phyloP scores from a whole-genome alignment of 169 alveolate species.

The Plasmodium malariae region DNA sequence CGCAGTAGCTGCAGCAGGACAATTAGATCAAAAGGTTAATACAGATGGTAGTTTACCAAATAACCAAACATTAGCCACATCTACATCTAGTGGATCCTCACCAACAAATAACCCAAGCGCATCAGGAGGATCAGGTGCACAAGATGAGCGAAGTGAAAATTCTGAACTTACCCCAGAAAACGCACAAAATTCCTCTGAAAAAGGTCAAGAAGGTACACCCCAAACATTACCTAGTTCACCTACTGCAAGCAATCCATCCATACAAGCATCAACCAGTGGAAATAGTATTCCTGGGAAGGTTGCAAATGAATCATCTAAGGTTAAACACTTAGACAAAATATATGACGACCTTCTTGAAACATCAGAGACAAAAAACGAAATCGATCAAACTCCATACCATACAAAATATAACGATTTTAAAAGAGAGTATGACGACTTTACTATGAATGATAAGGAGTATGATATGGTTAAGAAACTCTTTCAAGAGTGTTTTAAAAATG shows the following conservation, averaged over 20 bases:
- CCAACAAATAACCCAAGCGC: no score
- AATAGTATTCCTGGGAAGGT: background rate
- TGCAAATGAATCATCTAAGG: background rate
- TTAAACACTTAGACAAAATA: background rate
- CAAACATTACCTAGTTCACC: no score
- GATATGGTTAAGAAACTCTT: slow-evolving; percentile 2
- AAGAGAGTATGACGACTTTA: background rate
- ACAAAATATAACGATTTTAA: background rate
- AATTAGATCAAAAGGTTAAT: no score
- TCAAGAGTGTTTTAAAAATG: background rate
- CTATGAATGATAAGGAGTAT: background rate
- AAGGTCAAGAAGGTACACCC: no score
- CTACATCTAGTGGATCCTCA: no score
- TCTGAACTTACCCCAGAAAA: background rate
- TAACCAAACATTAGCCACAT: no score
- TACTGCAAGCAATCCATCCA: no score
- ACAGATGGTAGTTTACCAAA: no score
- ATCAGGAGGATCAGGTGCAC: no score
- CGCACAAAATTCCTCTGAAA: background rate
- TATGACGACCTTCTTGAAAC: background rate
- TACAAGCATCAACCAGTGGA: no score
- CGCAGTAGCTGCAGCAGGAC: no score
- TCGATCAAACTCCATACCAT: background rate
- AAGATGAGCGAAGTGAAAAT: no score
- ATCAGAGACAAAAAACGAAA: background rate